Evolutionary conservation across 805 yeast species (phyloP), one percentile per base, ranked within the genome.

Genomic region (Candida orba): DNA sequence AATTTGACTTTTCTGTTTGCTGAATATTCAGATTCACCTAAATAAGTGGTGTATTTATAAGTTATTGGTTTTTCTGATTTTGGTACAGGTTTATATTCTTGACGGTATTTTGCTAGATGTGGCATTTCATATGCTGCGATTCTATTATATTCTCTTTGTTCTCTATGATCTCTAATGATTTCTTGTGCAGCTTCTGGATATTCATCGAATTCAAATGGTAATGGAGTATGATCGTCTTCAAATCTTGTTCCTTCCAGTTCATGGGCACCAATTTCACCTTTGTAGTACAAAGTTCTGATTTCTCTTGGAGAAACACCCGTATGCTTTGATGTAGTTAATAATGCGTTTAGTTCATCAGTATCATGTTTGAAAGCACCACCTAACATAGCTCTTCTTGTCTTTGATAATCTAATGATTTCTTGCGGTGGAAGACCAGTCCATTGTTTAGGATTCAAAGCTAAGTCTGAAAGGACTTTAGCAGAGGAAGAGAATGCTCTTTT

Each of bases 71-170:
- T 58, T 10, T 53, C 52, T 6, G 70, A 52, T 13, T 27, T 36
- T 39, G 39, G 15, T n/a, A 69, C 69, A 18, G 81, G 81, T 30
- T 57, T 61, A 67, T 85, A 90, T 47, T 71, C 73, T 63, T 83
- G 79, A 53, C 91, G 81, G 60, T 73, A 84, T 62, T 87, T 79
- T 35, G 81, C 79, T 50, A 93, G 71, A 44, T 79, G 74, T 7
- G 99, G 99, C 71, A 91, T 74, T 61, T 91, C 98, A 65, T 83
- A 91, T 0, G 97, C 96, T 10, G 95, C 87, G 36, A 87, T 71
- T 54, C 97, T 75, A 57, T 81, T 81, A 56, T 81, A 79, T 50
- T 84, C 78, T 52, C 95, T 79, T 53, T 77, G 79, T 51, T 78
- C 82, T 58, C 97, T 76, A 55, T 79, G 85, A 51, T 78, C 82